Evolutionary conservation across 1,139 yeast species (phyloP), one percentile per base, ranked within the genome.

Genomic region (Kodamaea anthophila): DNA sequence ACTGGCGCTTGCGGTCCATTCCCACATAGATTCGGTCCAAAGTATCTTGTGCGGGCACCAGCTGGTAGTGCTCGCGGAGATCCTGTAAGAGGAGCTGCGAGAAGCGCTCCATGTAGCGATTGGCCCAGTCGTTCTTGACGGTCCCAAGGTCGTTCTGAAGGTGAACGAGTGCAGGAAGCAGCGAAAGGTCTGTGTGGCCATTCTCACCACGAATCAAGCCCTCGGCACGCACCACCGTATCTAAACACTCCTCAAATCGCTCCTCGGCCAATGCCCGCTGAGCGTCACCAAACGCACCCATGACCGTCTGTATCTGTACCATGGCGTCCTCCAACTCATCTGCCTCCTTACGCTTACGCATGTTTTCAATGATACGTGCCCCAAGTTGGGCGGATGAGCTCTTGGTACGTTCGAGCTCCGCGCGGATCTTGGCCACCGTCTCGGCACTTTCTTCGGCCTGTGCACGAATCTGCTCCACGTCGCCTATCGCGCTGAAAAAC

Each of bases 401-500:
- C 34, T 78, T 80, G 13, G 78, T 52, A 1, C 38, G 32, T 3
- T 56, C 48, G 5, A 82, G 45, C 15, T 66, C 59, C 2, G 47
- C 48, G 18, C 66, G 56, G 30, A 84, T 65, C 27, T 66, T 58
- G 3, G 53, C 53, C 0, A 79, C 61, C 22, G 87, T 71, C 6
- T 53, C 51, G 5, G 18, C 18, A 16, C 18, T 16, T n/a, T n/a
- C n/a, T n/a, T 65, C 55, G 0, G 93, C 76, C 39, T 75, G 75
- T 2, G 51, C 49, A 33, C 77, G 74, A 26, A 91, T 78, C 7
- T 63, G 65, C 41, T 74, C 70, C 36, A 93, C 70, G 42, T 85
- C 94, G 33, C 78, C 87, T 34, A 93, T 60, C 1, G 96, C 88
- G 30, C 75, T 74, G 54, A 88, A 87, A 49, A 91, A 91, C 4